Evolutionary conservation across 371 early-diverging fungal genomes (phyloP).

Genomic region (Lichtheimia corymbifera): DNA sequence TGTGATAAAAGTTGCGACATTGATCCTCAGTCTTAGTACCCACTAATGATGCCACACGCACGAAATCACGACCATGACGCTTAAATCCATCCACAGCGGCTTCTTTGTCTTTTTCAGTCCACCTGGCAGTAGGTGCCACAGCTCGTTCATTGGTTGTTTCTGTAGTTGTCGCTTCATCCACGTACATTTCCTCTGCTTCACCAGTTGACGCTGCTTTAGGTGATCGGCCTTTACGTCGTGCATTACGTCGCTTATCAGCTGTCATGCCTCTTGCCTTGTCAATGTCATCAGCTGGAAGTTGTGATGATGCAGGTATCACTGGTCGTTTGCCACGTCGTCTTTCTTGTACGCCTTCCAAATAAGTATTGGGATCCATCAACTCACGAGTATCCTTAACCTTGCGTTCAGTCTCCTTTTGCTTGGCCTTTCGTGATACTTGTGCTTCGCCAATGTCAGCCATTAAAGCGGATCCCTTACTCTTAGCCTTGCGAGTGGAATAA

Average conservation of each 20-base stretch:
- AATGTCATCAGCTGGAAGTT: background rate
- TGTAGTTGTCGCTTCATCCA: constrained; percentile 31
- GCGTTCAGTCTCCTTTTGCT: constrained; percentile 47
- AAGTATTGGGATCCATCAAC: constrained; percentile 40
- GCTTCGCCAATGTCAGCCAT: constrained; percentile 69
- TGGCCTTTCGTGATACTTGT: constrained; percentile 48
- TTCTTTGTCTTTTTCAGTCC: constrained; percentile 76
- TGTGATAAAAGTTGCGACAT: constrained; percentile 80
- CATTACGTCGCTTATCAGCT: constrained; percentile 16
- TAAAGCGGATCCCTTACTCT: constrained; percentile 66
- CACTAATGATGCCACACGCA: constrained; percentile 66
- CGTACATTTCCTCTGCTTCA: constrained; percentile 1
- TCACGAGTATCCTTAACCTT: constrained; percentile 41
- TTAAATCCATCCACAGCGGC: constrained; percentile 74
- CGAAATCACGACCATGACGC: constrained; percentile 73
- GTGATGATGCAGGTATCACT: background rate
- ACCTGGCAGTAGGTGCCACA: constrained; percentile 52
- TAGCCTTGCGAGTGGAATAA: constrained; percentile 35
- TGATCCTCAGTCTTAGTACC: constrained; percentile 81
- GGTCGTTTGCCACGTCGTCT: constrained; percentile 24
- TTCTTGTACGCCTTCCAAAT: constrained; percentile 42
- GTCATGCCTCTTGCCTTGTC: constrained; percentile 5
- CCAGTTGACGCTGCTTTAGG: constrained; percentile 16
- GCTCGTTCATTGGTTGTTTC: constrained; percentile 18
- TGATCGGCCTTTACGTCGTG: constrained; percentile 29